Conservation (phyloP, 2,329 filamentous ascomycete genomes). For the Botrytis hyacinthi region DNA sequence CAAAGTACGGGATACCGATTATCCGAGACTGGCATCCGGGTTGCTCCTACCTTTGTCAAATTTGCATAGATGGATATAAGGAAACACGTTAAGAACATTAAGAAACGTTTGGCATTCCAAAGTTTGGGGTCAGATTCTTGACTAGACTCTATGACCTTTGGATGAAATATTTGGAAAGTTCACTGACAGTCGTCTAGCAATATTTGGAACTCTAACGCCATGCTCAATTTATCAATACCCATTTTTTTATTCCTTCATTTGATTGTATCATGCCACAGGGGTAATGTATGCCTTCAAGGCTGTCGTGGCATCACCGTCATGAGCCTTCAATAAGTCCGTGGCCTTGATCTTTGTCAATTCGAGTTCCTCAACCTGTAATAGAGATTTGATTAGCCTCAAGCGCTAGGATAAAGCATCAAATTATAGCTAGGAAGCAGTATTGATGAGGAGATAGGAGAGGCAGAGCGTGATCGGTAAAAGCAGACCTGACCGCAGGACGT, state of each 20-base stretch:
- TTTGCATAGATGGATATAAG: constrained; percentile 1
- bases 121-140: constrained; percentile 1
- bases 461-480: not conserved
- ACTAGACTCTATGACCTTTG: not conserved
- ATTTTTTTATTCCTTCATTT: not conserved
- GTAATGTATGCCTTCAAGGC: constrained; percentile 62
- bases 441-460: not conserved
- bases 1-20: constrained; percentile 20
- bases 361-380: constrained; percentile 62
- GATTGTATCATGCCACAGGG: constrained; percentile 25
- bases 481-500: not conserved
- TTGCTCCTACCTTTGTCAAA: constrained; percentile 11
- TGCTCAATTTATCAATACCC: constrained; percentile 19
- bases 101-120: constrained; percentile 6
- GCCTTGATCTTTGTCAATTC: constrained; percentile 70
- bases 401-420: not conserved
- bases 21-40: not conserved
- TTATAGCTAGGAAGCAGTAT: not conserved
- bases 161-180: not conserved
- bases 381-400: constrained; percentile 23
- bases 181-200: not conserved
- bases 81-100: not conserved
- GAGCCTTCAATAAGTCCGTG: constrained; percentile 68
- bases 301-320: constrained; percentile 67
- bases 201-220: constrained; percentile 29